Percentiles rank a stretch among this genome's conserved stretches.
These are phyloP conservation scores for Coleophoma cylindrospora DNA, from an alignment of 2,329 filamentous ascomycete genomes.

Conservation along the genomic window DNA sequence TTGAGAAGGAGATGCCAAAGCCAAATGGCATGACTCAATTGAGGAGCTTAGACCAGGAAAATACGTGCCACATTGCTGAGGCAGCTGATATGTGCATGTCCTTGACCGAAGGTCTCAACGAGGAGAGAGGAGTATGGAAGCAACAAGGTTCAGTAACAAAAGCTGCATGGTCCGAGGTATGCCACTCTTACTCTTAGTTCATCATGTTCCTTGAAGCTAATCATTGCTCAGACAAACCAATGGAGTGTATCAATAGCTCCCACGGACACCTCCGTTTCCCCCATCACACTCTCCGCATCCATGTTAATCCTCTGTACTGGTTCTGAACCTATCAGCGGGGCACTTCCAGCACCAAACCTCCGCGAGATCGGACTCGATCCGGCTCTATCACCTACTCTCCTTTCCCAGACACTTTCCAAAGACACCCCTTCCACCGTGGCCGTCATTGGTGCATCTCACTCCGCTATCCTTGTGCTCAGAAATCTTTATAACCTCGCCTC, in stretches of 20 bases:
- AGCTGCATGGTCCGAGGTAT: constrained; percentile 32
- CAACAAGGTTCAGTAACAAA: constrained; percentile 31
- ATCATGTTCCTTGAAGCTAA: constrained; percentile 9
- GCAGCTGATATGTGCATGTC: constrained; percentile 49
- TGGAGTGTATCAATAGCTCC: constrained; percentile 31
- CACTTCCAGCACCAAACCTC: constrained; percentile 35
- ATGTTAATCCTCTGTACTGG: constrained; percentile 54
- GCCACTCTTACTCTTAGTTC: constrained; percentile 2
- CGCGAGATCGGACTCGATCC: constrained; percentile 46
- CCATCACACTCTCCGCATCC: constrained; percentile 9
- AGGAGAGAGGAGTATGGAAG: constrained; percentile 32
- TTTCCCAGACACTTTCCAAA: constrained; percentile 34
- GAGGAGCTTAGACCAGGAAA: constrained; percentile 46
- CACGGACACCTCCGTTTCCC: constrained; percentile 4
- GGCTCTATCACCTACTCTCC: constrained; percentile 46
- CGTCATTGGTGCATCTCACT: constrained; percentile 59
- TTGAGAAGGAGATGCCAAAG: constrained; percentile 37
- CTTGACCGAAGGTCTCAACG: constrained; percentile 37
- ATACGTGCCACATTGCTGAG: constrained; percentile 50
- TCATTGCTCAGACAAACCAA: constrained; percentile 5
- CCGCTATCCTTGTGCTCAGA: constrained; percentile 55
- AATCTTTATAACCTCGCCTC: constrained; percentile 51
- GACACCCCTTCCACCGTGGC: constrained; percentile 38
- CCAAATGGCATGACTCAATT: constrained; percentile 51
- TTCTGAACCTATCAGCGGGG: constrained; percentile 37